These are phyloP conservation scores for Thyridium curvatum DNA, from an alignment of 2,329 filamentous ascomycete genomes.

Conservation along the genomic window DNA sequence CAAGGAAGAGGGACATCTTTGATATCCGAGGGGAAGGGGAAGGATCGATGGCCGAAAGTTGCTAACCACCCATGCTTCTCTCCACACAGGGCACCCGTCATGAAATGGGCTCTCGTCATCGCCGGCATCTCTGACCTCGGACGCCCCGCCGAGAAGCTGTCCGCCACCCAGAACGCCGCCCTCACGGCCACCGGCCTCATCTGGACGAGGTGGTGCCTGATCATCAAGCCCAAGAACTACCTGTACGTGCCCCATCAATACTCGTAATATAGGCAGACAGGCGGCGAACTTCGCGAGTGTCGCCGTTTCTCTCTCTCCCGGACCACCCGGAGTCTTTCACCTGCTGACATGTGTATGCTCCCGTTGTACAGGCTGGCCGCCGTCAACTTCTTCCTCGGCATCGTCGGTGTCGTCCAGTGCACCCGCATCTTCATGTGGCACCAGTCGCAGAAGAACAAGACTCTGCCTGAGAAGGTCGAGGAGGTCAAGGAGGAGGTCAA, in stretches of 20 bases:
- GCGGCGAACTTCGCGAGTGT: too few relatives aligned
- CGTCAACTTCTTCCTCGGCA: conserved; percentile 96
- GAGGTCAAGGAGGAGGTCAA: conserved; percentile 32
- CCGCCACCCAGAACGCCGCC: conserved; percentile 84
- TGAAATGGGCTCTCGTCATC: conserved; percentile 94
- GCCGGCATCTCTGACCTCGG: conserved; percentile 88
- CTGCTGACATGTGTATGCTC: conserved; percentile 5
- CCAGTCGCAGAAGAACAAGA: conserved; percentile 47
- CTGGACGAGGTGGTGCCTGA: conserved; percentile 98
- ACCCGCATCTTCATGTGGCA: conserved; percentile 67
- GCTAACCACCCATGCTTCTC: too few relatives aligned
- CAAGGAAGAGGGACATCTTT: background rate
- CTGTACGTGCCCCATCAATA: conserved; percentile 66
- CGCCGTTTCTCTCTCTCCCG: too few relatives aligned
- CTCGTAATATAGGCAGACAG: too few relatives aligned
- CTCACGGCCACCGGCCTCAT: conserved; percentile 88
- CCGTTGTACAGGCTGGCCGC: conserved; percentile 67
- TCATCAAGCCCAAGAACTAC: conserved; percentile 90
- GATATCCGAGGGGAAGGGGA: too few relatives aligned
- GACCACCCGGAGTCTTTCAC: too few relatives aligned
- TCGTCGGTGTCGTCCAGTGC: conserved; percentile 79
- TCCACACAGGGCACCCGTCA: conserved; percentile 72
- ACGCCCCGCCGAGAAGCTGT: conserved; percentile 87
- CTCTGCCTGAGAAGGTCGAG: conserved; percentile 18
- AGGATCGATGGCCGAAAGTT: too few relatives aligned